These are phyloP conservation scores for Diatrype stigma DNA, from an alignment of 2,329 filamentous ascomycete genomes.

Conservation along the genomic window DNA sequence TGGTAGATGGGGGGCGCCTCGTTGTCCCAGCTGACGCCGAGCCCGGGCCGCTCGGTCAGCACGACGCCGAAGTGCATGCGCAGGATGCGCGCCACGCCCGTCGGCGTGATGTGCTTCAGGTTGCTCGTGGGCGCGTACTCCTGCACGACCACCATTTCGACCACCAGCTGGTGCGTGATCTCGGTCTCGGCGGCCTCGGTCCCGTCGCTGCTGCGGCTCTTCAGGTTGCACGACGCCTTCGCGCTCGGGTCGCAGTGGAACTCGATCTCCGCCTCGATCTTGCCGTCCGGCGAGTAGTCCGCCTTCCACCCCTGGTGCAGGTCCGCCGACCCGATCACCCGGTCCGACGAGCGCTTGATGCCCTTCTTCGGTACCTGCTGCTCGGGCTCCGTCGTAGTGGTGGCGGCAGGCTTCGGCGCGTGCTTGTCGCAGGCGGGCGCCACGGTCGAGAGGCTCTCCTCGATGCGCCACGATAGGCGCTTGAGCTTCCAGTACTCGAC, in stretches of 20 bases:
- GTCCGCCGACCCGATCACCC: slow-evolving; percentile 75
- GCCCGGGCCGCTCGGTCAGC: slow-evolving; percentile 77
- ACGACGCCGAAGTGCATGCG: slow-evolving; percentile 85
- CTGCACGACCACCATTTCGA: slow-evolving; percentile 92
- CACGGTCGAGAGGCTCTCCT: slow-evolving; percentile 77
- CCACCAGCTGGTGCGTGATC: slow-evolving; percentile 78
- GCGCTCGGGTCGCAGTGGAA: slow-evolving; percentile 58
- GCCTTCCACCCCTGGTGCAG: slow-evolving; percentile 90
- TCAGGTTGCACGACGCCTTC: slow-evolving; percentile 73
- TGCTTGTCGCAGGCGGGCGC: slow-evolving; percentile 80
- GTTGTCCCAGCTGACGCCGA: slow-evolving; percentile 96
- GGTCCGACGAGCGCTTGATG: slow-evolving; percentile 67
- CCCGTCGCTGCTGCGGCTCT: too few relatives aligned
- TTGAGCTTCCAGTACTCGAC: slow-evolving; percentile 81
- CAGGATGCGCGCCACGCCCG: slow-evolving; percentile 83
- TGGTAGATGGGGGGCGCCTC: slow-evolving; percentile 92
- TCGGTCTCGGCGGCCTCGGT: slow-evolving; percentile 71
- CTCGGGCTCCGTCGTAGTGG: slow-evolving; percentile 40
- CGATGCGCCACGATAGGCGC: slow-evolving; percentile 88
- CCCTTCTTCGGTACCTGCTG: slow-evolving; percentile 53
- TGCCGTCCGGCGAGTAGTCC: slow-evolving; percentile 52
- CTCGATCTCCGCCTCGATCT: slow-evolving; percentile 76
- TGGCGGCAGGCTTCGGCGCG: slow-evolving; percentile 49
- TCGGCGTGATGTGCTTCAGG: slow-evolving; percentile 68
- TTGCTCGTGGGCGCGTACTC: slow-evolving; percentile 75